A percentile compares a stretch with the other conserved stretches of the same genome.
Conservation (phyloP, 257 asterid genomes). For the Buddleja alternifolia region DNA sequence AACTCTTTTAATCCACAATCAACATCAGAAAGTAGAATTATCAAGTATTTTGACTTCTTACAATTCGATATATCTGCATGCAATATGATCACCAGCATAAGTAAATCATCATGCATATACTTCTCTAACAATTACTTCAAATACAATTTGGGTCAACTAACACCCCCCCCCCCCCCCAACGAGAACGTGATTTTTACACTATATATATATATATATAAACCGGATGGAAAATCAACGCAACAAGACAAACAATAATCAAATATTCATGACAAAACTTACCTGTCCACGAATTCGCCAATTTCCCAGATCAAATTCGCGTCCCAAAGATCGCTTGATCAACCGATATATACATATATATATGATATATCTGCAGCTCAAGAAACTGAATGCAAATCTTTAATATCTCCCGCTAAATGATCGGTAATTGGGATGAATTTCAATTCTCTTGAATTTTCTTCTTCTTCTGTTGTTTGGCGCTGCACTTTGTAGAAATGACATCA, state of each 20-base stretch:
- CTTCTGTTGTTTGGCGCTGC: neutral
- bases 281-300: slow-evolving; percentile 23
- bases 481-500: slow-evolving; percentile 10
- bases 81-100: slow-evolving; percentile 28
- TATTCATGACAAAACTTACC: slow-evolving; percentile 39
- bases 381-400: neutral
- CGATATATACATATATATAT: too few species aligned
- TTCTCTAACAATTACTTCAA: slow-evolving; percentile 12
- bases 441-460: neutral
- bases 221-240: slow-evolving; percentile 18
- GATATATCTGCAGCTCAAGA: slow-evolving; percentile 37
- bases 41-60: slow-evolving; percentile 24
- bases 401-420: slow-evolving; percentile 17
- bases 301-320: slow-evolving; percentile 24
- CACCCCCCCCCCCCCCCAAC: too few species aligned
- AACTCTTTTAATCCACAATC: slow-evolving; percentile 24
- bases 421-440: slow-evolving; percentile 3
- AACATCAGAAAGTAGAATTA: neutral
- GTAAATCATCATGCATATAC: slow-evolving; percentile 24
- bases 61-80: slow-evolving; percentile 46
- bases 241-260: slow-evolving; percentile 15
- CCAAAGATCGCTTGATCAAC: slow-evolving; percentile 39
- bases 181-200: slow-evolving; percentile 22
- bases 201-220: slow-evolving; percentile 20
- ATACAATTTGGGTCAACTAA: slow-evolving; percentile 6